Percentiles rank a stretch among this genome's conserved stretches.
These are phyloP conservation scores for Juncus inflexus DNA, from an alignment of 176 grass and related monocot genomes.

Conservation along the genomic window DNA sequence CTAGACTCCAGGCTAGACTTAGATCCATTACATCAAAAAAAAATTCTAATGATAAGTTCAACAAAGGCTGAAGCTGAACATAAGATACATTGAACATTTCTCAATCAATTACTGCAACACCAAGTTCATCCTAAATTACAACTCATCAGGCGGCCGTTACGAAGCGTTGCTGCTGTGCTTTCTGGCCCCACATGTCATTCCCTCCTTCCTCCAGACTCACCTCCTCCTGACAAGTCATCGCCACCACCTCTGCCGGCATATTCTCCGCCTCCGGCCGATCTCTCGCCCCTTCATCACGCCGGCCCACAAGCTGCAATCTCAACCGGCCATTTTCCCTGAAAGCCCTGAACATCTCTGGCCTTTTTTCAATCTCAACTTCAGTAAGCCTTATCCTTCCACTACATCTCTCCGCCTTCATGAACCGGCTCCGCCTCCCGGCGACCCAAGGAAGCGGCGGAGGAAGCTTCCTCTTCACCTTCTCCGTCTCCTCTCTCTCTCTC, in stretches of 20 bases:
- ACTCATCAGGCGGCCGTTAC: conserved; percentile 17
- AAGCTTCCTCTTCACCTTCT: neutral
- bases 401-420: conserved; percentile 33
- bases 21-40: too few species aligned
- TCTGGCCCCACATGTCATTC: conserved; percentile 16
- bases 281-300: conserved; percentile 38
- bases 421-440: neutral
- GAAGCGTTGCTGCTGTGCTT: neutral
- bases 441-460: conserved; percentile 7
- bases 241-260: conserved; percentile 22
- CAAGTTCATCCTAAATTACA: neutral
- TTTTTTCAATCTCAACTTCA: conserved; percentile 37
- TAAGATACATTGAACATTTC: neutral
- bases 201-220: conserved; percentile 1
- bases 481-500: neutral
- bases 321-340: conserved; percentile 26
- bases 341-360: conserved; percentile 32
- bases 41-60: too few species aligned
- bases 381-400: conserved; percentile 45
- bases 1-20: too few species aligned
- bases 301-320: conserved; percentile 28
- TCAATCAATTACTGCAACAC: conserved; percentile 2
- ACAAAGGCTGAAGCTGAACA: too few species aligned
- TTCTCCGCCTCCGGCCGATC: conserved; percentile 32
- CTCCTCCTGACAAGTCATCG: conserved; percentile 32